phyloP scores from a whole-genome alignment of 805 yeast genomes.

The Sungouiella blattae region DNA sequence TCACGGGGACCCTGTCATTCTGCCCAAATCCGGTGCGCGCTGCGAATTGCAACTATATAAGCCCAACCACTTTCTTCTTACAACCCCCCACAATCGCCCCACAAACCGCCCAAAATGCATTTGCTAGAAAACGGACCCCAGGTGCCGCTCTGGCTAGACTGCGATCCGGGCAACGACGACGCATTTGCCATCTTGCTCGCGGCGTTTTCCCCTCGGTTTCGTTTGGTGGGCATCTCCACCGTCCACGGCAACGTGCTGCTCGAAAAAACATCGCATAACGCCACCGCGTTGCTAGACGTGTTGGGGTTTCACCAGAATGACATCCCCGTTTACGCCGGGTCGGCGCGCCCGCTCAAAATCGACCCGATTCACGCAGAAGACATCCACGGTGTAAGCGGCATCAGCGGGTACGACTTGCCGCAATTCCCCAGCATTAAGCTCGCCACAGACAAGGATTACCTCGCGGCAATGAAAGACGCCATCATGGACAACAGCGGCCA shows the following conservation, averaged over 20 bases:
- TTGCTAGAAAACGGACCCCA: neutral
- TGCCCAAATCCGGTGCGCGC: too few relatives aligned
- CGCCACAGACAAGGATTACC: constrained; percentile 22
- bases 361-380: constrained; percentile 52
- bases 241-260: constrained; percentile 71
- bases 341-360: constrained; percentile 51
- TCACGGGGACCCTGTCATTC: too few relatives aligned
- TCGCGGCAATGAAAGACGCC: constrained; percentile 41
- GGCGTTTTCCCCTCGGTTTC: constrained; percentile 53
- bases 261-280: constrained; percentile 62
- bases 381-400: constrained; percentile 71
- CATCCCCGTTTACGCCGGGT: constrained; percentile 68
- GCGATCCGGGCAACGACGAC: constrained; percentile 93
- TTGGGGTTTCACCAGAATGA: constrained; percentile 37
- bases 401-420: constrained; percentile 67
- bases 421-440: constrained; percentile 40
- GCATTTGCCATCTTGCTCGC: constrained; percentile 70
- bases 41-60: too few relatives aligned
- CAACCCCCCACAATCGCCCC: too few relatives aligned
- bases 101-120: too few relatives aligned
- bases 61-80: too few relatives aligned
- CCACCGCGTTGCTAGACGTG: constrained; percentile 64
- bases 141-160: constrained; percentile 79
- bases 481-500: constrained; percentile 43
- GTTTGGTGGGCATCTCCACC: constrained; percentile 67